Evolutionary conservation across 78 protist species (phyloP).

Genomic region (Anaeramoeba ignava): DNA sequence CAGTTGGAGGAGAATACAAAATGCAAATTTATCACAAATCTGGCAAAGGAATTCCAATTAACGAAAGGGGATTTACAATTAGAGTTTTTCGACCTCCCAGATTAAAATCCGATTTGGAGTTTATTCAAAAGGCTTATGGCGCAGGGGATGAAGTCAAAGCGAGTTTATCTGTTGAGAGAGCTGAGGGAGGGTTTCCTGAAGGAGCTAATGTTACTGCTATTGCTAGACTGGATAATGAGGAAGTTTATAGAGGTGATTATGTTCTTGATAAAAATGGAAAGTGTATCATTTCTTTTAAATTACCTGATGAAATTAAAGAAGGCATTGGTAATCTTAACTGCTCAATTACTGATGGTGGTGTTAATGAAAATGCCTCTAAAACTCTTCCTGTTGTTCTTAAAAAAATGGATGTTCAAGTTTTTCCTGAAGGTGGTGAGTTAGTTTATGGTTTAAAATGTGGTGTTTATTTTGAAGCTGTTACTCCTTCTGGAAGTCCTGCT

Average conservation of each 20-base stretch:
- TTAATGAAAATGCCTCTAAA: background rate
- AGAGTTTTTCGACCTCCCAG: background rate
- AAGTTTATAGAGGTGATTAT: background rate
- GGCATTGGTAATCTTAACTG: background rate
- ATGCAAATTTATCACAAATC: background rate
- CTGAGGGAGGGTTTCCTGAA: background rate
- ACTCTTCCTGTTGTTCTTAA: background rate
- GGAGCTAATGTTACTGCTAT: background rate
- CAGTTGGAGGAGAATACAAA: background rate
- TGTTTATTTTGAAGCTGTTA: background rate
- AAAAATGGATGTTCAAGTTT: background rate
- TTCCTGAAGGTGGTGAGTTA: background rate
- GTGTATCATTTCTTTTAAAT: background rate
- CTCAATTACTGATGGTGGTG: background rate
- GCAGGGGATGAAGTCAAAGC: background rate
- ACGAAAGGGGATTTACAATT: background rate
- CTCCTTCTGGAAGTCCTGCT: background rate
- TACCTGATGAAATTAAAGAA: background rate
- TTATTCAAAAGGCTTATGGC: background rate
- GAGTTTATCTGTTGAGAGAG: background rate
- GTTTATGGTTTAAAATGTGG: background rate
- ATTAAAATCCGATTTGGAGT: background rate
- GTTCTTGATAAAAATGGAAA: background rate
- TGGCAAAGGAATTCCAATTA: background rate
- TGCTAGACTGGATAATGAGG: background rate